phyloP scores from a whole-genome alignment of 495 filamentous ascomycete species.

The Pseudotulostoma volvatum region DNA sequence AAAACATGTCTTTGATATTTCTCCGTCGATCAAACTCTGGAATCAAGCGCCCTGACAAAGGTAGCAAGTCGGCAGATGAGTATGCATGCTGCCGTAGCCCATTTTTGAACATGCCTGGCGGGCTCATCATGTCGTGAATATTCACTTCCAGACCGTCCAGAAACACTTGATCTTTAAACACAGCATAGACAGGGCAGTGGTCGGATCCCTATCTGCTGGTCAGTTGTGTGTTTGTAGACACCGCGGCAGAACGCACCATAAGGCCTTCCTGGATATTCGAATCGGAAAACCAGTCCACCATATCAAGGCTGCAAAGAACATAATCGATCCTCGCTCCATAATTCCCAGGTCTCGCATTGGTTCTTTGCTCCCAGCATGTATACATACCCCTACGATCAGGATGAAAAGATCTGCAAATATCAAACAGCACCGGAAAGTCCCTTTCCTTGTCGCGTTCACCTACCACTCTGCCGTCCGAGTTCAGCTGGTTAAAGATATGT shows the following conservation, averaged over 20 bases:
- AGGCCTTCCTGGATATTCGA: conserved; percentile 94
- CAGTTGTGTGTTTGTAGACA: conserved; percentile 6
- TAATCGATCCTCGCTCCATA: conserved; percentile 88
- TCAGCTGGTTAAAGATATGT: conserved; percentile 67
- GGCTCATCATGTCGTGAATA: conserved; percentile 67
- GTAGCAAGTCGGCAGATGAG: conserved; percentile 44
- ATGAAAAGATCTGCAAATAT: conserved; percentile 75
- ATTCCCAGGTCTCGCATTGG: conserved; percentile 80
- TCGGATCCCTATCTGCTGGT: conserved; percentile 53
- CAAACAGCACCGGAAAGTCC: conserved; percentile 62
- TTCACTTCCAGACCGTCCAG: conserved; percentile 32
- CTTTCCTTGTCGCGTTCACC: conserved; percentile 55
- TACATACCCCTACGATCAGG: conserved; percentile 75
- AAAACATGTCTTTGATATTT: conserved; percentile 89
- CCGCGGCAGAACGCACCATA: conserved; percentile 33
- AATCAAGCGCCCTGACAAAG: conserved; percentile 66
- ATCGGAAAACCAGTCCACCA: conserved; percentile 70
- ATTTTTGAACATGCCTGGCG: conserved; percentile 51
- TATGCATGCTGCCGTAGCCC: conserved; percentile 55
- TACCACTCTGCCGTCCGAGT: conserved; percentile 53
- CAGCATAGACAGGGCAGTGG: conserved; percentile 83
- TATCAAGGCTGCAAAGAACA: conserved; percentile 63
- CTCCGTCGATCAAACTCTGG: conserved; percentile 73
- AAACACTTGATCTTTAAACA: conserved; percentile 46
- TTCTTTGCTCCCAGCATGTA: conserved; percentile 83